phyloP scores from a whole-genome alignment of 345 rosid species.

The Excoecaria cochinchinensis region DNA sequence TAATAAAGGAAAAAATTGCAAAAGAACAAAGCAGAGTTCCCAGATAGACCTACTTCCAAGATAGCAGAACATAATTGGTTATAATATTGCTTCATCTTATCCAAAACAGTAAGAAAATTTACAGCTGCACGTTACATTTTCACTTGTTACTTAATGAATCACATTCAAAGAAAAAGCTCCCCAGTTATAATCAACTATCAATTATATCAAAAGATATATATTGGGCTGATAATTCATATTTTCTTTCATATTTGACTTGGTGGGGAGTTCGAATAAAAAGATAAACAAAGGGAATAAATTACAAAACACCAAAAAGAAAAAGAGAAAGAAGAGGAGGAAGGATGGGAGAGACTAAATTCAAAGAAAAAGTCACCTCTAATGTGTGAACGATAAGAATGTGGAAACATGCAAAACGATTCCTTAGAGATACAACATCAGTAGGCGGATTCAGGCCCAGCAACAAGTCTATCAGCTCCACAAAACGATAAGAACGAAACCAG shows the following conservation, averaged over 20 bases:
- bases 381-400: constrained; percentile 60
- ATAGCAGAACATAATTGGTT: background rate
- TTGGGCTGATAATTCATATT: background rate
- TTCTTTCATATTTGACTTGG: background rate
- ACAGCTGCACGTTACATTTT: background rate
- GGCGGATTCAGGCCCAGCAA: constrained; percentile 61
- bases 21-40: background rate
- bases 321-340: background rate
- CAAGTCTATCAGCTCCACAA: constrained; percentile 65
- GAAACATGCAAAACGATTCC: constrained; percentile 73
- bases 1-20: background rate
- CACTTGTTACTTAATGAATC: background rate
- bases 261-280: background rate
- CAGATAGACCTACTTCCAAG: background rate
- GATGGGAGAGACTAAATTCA: background rate
- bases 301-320: background rate
- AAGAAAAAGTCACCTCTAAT: constrained; percentile 51
- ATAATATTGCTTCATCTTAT: background rate
- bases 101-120: background rate
- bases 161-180: background rate
- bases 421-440: constrained; percentile 46
- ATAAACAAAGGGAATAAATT: background rate
- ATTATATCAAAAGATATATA: background rate
- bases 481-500: constrained; percentile 68
- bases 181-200: background rate